Conservation (phyloP, 1,284 basidiomycete genomes). For the Veloporphyrellus conicus region DNA sequence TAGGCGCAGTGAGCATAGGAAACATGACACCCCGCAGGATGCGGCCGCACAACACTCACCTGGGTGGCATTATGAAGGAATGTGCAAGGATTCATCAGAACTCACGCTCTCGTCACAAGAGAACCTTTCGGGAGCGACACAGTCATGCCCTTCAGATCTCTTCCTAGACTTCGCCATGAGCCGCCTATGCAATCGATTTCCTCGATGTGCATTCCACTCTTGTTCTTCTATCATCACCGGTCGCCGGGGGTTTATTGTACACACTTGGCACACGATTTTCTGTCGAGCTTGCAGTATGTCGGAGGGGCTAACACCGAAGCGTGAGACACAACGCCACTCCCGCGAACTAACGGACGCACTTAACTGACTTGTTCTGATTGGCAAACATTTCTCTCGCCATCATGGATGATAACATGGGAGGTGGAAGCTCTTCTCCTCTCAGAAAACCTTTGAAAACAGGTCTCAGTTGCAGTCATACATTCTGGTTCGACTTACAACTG, state of each 20-base stretch:
- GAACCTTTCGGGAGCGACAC: background rate
- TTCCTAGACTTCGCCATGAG: slow-evolving; percentile 18
- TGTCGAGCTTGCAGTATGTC: slow-evolving; percentile 55
- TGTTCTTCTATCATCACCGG: slow-evolving; percentile 75
- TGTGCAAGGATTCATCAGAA: slow-evolving; percentile 1
- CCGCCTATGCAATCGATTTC: slow-evolving; percentile 56
- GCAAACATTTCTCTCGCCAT: slow-evolving; percentile 50
- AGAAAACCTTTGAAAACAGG: slow-evolving; percentile 56
- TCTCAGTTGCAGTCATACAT: slow-evolving; percentile 1
- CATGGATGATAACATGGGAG: slow-evolving; percentile 56
- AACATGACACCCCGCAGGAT: background rate
- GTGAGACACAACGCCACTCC: slow-evolving; percentile 9
- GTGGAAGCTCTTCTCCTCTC: slow-evolving; percentile 45
- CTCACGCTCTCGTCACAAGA: background rate
- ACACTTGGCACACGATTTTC: slow-evolving; percentile 63
- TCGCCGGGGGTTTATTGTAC: slow-evolving; percentile 56
- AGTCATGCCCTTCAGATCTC: slow-evolving; percentile 1
- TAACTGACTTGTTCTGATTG: slow-evolving; percentile 41
- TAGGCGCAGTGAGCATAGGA: background rate
- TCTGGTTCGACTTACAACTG: slow-evolving; percentile 38
- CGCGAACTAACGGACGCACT: slow-evolving; percentile 38
- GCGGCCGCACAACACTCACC: slow-evolving; percentile 9
- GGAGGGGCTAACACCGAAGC: slow-evolving; percentile 36
- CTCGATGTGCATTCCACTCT: slow-evolving; percentile 64
- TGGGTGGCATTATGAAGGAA: slow-evolving; percentile 9